These are phyloP conservation scores for Lachancea waltii DNA, from an alignment of 805 yeast genomes.

Conservation along the genomic window DNA sequence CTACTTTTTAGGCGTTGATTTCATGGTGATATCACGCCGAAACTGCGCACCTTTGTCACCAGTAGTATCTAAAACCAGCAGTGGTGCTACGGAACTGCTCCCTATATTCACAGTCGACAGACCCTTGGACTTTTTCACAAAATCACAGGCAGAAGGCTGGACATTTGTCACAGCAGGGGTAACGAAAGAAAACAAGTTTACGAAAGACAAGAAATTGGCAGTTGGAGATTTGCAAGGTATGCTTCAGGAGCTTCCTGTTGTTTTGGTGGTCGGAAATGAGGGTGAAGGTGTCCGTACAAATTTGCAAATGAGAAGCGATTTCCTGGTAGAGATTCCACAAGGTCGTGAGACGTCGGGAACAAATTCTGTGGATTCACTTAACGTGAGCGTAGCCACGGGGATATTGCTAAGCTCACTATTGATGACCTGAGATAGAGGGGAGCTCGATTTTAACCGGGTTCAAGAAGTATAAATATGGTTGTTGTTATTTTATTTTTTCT, in stretches of 20 bases:
- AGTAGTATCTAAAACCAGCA: slow-evolving; percentile 70
- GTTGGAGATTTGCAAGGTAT: slow-evolving; percentile 40
- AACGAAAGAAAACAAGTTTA: slow-evolving; percentile 29
- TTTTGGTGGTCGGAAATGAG: slow-evolving; percentile 80
- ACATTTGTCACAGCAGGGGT: slow-evolving; percentile 56
- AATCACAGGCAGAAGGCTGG: slow-evolving; percentile 55
- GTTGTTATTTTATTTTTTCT: too few species aligned
- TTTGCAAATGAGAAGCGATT: slow-evolving; percentile 52
- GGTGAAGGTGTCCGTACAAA: slow-evolving; percentile 74
- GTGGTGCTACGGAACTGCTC: slow-evolving; percentile 76
- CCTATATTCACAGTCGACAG: slow-evolving; percentile 52
- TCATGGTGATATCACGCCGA: slow-evolving; percentile 58
- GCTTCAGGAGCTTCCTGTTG: slow-evolving; percentile 46
- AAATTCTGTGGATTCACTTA: slow-evolving; percentile 61
- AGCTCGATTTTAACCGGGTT: too few species aligned
- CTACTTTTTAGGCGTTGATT: slow-evolving; percentile 76
- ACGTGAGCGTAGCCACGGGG: slow-evolving; percentile 87
- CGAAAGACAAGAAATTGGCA: slow-evolving; percentile 34
- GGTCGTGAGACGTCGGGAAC: slow-evolving; percentile 12
- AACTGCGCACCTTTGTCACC: slow-evolving; percentile 75
- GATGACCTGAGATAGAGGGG: too few species aligned
- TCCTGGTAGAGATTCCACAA: slow-evolving; percentile 32
- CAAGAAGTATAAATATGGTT: too few species aligned
- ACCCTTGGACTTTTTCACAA: slow-evolving; percentile 57
- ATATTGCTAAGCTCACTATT: slow-evolving; percentile 41